A percentile compares a stretch with the other conserved stretches of the same genome.
Conservation (phyloP, 352 stramenopile species). For the Plasmopara muralis region DNA sequence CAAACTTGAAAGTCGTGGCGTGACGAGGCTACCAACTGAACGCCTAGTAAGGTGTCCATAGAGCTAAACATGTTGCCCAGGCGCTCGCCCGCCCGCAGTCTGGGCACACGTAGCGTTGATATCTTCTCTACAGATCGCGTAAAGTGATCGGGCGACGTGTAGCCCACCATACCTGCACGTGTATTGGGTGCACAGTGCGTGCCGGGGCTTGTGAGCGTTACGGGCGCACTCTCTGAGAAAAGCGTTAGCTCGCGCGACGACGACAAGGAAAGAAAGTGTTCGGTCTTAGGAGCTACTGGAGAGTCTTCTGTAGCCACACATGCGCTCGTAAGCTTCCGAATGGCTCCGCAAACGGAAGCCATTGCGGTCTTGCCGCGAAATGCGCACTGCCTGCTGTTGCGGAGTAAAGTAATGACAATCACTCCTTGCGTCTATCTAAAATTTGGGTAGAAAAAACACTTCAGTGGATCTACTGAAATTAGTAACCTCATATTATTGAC, state of each 20-base stretch:
- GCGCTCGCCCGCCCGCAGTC: slow-evolving; percentile 17
- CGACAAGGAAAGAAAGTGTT: slow-evolving; percentile 16
- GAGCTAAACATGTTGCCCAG: slow-evolving; percentile 40
- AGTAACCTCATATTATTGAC: no score
- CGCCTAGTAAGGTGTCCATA: slow-evolving; percentile 41
- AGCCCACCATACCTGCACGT: slow-evolving; percentile 6
- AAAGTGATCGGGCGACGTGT: slow-evolving; percentile 30
- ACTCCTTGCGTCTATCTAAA: slow-evolving; percentile 8
- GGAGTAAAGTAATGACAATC: slow-evolving; percentile 14
- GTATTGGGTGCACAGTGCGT: slow-evolving; percentile 15
- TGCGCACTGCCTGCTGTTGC: slow-evolving; percentile 14
- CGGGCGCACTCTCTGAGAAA: slow-evolving; percentile 5
- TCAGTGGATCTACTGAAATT: not conserved
- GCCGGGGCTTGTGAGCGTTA: slow-evolving; percentile 6
- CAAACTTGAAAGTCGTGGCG: slow-evolving; percentile 55
- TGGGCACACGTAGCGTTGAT: slow-evolving; percentile 38
- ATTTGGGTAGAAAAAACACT: slow-evolving; percentile 4
- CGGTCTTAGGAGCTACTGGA: slow-evolving; percentile 22
- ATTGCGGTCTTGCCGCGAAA: slow-evolving; percentile 15
- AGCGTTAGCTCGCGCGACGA: slow-evolving; percentile 28
- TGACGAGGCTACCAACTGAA: slow-evolving; percentile 52
- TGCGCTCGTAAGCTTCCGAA: slow-evolving; percentile 30
- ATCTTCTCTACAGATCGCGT: slow-evolving; percentile 47
- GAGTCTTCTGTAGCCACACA: slow-evolving; percentile 34
- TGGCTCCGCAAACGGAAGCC: slow-evolving; percentile 36